Evolutionary conservation across 805 yeast genomes (phyloP).

Genomic region (Yarrowia sp.): DNA sequence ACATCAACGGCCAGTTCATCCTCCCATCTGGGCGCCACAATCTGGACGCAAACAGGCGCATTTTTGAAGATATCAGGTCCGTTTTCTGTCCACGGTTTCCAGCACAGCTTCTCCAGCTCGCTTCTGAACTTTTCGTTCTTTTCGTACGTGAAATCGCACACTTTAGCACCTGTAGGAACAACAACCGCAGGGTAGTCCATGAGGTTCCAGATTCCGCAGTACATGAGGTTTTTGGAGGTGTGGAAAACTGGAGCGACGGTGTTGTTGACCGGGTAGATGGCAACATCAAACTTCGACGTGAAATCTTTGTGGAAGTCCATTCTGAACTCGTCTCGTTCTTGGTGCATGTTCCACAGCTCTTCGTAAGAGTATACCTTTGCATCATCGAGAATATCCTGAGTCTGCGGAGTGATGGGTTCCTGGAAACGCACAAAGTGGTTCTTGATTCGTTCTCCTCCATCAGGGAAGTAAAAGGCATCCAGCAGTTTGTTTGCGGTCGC

Average conservation of each 20-base stretch:
- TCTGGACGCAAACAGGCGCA: conserved; percentile 64
- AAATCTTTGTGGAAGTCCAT: conserved; percentile 38
- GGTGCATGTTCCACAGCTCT: conserved; percentile 53
- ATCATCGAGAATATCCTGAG: conserved; percentile 49
- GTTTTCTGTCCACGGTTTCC: conserved; percentile 46
- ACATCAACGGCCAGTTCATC: conserved; percentile 55
- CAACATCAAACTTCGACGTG: not conserved
- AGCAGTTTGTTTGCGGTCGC: conserved; percentile 60
- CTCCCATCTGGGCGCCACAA: conserved; percentile 62
- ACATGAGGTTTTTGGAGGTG: conserved; percentile 68
- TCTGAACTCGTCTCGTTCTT: conserved; percentile 50
- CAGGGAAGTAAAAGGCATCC: conserved; percentile 59
- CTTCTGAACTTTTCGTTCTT: conserved; percentile 39
- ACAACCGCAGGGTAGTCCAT: conserved; percentile 43
- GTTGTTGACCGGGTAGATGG: conserved; percentile 16
- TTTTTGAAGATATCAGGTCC: conserved; percentile 57
- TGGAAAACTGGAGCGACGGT: conserved; percentile 68
- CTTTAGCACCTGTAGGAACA: conserved; percentile 50
- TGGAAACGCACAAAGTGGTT: conserved; percentile 45
- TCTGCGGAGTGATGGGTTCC: conserved; percentile 41
- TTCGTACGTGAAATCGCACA: conserved; percentile 40
- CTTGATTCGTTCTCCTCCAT: conserved; percentile 55
- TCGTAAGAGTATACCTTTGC: conserved; percentile 45
- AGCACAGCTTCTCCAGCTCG: conserved; percentile 43
- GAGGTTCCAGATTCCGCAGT: conserved; percentile 42